A percentile compares a stretch with the other conserved stretches of the same genome.
These are phyloP conservation scores for Fusarium dlaminii DNA, from an alignment of 2,329 filamentous ascomycete genomes.

Conservation along the genomic window DNA sequence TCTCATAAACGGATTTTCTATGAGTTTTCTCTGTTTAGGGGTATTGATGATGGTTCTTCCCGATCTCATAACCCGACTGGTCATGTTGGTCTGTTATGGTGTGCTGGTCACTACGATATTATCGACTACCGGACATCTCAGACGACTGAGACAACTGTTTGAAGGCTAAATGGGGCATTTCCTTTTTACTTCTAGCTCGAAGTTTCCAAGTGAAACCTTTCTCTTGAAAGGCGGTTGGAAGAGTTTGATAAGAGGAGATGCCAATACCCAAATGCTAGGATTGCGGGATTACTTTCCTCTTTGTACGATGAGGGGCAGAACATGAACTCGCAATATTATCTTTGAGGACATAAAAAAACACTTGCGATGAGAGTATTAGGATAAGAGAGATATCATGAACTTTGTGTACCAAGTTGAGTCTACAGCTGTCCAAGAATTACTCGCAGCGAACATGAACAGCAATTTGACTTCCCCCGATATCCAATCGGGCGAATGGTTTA, in stretches of 20 bases:
- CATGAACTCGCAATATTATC: not conserved
- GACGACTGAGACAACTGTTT: constrained; percentile 20
- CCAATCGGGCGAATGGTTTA: constrained; percentile 44
- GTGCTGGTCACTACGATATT: constrained; percentile 22
- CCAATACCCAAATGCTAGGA: not conserved
- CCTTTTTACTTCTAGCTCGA: not conserved
- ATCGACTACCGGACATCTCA: constrained; percentile 20
- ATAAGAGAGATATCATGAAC: not conserved
- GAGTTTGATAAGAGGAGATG: not conserved
- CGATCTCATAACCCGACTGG: constrained; percentile 23
- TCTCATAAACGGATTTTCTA: constrained; percentile 24
- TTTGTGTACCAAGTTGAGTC: not conserved
- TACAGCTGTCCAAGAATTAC: not conserved
- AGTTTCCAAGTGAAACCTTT: not conserved
- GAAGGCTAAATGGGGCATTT: not conserved
- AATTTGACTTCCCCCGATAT: not conserved
- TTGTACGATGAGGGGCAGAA: not conserved
- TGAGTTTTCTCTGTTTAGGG: constrained; percentile 26
- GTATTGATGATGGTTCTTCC: constrained; percentile 22
- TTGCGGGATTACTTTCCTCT: not conserved
- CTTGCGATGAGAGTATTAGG: not conserved
- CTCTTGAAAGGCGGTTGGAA: not conserved
- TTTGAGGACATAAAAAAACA: not conserved
- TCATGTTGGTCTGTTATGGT: constrained; percentile 23
- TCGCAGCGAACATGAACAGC: not conserved